phyloP scores from a whole-genome alignment of 768 basidiomycete genomes.

The Porpolomopsis calyptriformis region DNA sequence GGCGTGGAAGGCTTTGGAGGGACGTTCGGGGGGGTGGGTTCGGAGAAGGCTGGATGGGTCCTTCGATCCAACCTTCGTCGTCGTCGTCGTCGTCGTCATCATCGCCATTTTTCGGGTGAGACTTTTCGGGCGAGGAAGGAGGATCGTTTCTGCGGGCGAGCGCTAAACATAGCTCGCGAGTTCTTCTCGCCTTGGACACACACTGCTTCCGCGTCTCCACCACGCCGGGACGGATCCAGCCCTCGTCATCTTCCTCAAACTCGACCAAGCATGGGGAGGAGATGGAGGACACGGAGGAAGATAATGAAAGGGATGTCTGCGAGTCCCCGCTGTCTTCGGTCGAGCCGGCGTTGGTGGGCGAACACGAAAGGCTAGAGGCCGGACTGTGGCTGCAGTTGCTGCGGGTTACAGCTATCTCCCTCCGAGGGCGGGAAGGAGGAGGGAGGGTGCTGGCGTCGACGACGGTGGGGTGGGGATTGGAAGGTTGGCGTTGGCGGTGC shows the following conservation, averaged over 20 bases:
- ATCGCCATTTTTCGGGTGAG: too few species aligned
- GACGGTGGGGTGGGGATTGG: neutral
- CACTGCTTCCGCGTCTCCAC: conserved; percentile 14
- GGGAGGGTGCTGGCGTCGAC: too few species aligned
- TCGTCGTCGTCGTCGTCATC: neutral
- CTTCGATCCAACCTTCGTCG: conserved; percentile 8
- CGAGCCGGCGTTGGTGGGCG: conserved; percentile 21
- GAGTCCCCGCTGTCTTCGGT: conserved; percentile 30
- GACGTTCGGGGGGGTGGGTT: neutral
- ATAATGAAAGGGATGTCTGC: conserved; percentile 20
- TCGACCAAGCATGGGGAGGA: too few species aligned
- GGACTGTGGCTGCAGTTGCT: neutral
- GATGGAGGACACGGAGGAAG: too few species aligned
- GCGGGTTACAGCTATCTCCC: neutral
- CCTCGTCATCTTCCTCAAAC: conserved; percentile 32
- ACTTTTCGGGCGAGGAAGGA: neutral
- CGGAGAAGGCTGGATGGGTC: conserved; percentile 1
- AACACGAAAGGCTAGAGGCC: conserved; percentile 20
- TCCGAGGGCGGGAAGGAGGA: too few species aligned
- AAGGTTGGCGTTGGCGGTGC: neutral
- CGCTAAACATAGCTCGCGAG: conserved; percentile 33
- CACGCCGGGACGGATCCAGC: conserved; percentile 32
- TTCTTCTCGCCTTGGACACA: conserved; percentile 26
- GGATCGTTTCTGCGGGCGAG: conserved; percentile 23
- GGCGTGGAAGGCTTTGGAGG: neutral